Evolutionary conservation across 305 asterid genomes (phyloP), one percentile per base, ranked within the genome.

Genomic region (Caryopteris hybrid): DNA sequence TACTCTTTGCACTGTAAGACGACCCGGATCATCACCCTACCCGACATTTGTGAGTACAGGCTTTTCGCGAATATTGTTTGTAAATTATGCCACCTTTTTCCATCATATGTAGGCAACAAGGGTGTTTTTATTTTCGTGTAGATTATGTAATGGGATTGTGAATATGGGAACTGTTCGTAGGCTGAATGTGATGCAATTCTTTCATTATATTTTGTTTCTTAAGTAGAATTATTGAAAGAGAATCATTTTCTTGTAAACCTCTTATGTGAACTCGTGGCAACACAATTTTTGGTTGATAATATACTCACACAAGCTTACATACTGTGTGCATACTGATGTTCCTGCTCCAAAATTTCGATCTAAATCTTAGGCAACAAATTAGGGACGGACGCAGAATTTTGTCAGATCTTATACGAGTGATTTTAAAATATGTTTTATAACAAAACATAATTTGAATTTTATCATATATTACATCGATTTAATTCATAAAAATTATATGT

Each of bases 71-170:
- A 33, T 23, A n/a, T 47, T 59, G 69, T 61, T 51, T 70, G 69
- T 52, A 70, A 41, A 42, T 17, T 61, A 61, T 34, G 45, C 9
- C 21, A 6, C 16, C 11, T 54, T 14, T 21, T 39, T 54, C 13
- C 52, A 41, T 61, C 21, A 29, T 13, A 13, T 27, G 70, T 25
- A 41, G 70, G 18, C 51, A 29, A 42, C 6, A 22, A 1, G 9
- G 51, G 29, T 21, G 59, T 31, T 34, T 58, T 59, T 39, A 6
- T 73, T n/a, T 48, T 72, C 11, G 8, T 51, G 51, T 67, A 63
- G 68, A 67, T 51, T 16, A 42, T 67, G 74, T 22, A 66, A 47
- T 22, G 46, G 53, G 69, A 6, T 54, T 63, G 69, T 64, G 70
- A 50, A 51, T 73, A 60, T 73, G 64, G 47, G 50, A 48, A 34